Evolutionary conservation across 1,284 basidiomycete genomes (phyloP), one percentile per base, ranked within the genome.

Genomic region (Afroboletus lepidellus): DNA sequence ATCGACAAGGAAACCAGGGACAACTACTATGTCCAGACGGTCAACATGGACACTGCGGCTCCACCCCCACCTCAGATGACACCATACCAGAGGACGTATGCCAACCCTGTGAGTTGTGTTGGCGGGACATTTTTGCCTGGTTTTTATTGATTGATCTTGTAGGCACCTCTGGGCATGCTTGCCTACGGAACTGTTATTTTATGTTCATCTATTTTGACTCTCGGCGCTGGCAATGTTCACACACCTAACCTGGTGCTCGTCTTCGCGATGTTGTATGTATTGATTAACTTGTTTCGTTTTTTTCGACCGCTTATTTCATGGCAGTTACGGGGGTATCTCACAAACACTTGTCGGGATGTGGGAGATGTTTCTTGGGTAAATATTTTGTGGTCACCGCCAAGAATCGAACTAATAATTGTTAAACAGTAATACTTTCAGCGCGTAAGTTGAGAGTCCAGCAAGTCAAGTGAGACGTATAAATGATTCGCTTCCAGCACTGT

Each of bases 311-410:
- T 44, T 27, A 54, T 21, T 23, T 24, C 11, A 33, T 48, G 34
- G 37, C n/a, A 65, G 66, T 49, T 65, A 68, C 27, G 66, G 64
- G 8, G 63, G 64, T 29, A 68, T 67, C 37, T 60, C 57, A 16
- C 66, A 65, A 47, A 65, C 63, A 2, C 48, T 65, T 12, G 63
- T 65, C 7, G 63, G 66, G 41, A 63, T 67, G 64, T 68, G 66
- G 63, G 66, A 66, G 33, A 60, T 65, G 55, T 69, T 59, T 53
- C 64, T 68, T 33, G 63, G 64, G 64, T 63, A 45, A 42, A 65
- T 46, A 6, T 1, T 48, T 41, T 42, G 23, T 45, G 18, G 18
- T 30, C 38, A 20, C 36, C 12, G 7, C 8, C 9, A 18, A 51
- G 37, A 25, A 42, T 43, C 38, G 12, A 24, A 38, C 43, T 55